phyloP scores from a whole-genome alignment of 1,284 basidiomycete genomes.

The Boletus semigastroideus region DNA sequence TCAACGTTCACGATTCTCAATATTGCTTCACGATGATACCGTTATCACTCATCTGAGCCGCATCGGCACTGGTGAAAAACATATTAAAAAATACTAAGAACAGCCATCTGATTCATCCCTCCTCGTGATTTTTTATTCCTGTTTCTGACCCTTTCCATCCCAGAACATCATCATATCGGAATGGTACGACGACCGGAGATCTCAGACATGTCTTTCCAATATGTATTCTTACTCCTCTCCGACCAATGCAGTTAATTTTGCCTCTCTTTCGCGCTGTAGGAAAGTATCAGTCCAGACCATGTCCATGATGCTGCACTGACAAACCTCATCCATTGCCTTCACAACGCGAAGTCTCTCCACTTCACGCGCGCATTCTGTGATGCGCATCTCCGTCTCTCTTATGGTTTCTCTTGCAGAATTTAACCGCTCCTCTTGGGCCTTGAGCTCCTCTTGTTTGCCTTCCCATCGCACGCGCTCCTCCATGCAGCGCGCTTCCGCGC shows the following conservation, averaged over 20 bases:
- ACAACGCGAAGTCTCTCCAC: constrained; percentile 32
- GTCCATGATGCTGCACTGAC: not conserved
- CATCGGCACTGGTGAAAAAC: constrained; percentile 32
- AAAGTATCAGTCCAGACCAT: constrained; percentile 11
- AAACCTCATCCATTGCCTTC: constrained; percentile 34
- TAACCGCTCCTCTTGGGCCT: constrained; percentile 33
- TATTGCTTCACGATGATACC: constrained; percentile 21
- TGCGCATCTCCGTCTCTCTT: constrained; percentile 24
- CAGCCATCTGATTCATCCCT: constrained; percentile 31
- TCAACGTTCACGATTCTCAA: not conserved
- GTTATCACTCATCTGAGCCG: constrained; percentile 31
- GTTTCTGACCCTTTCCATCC: constrained; percentile 14
- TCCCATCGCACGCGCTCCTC: constrained; percentile 34
- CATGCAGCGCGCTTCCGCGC: constrained; percentile 25
- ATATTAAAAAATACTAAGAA: constrained; percentile 28
- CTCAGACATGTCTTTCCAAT: not conserved
- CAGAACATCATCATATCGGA: not conserved
- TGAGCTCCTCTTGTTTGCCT: constrained; percentile 29
- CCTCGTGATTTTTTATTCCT: not conserved
- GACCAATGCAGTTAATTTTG: constrained; percentile 18
- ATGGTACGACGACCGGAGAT: too few species aligned
- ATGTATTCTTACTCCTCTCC: constrained; percentile 8
- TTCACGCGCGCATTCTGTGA: constrained; percentile 32
- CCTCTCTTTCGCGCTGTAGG: constrained; percentile 33
- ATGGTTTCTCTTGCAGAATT: constrained; percentile 30